phyloP scores from a whole-genome alignment of 208 protist species.

The Wallacemonas sp. region DNA sequence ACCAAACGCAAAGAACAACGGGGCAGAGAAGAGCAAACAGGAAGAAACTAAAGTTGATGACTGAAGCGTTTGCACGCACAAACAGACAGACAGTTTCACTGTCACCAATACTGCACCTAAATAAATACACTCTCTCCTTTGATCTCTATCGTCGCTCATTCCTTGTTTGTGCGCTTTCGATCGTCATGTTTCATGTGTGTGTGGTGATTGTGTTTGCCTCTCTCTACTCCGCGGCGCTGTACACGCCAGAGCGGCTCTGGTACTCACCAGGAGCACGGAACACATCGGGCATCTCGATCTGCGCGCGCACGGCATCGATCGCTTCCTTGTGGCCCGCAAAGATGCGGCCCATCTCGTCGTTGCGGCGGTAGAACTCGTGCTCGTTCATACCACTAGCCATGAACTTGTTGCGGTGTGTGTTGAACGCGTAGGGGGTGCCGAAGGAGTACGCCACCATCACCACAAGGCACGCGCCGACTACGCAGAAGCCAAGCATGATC shows the following conservation, averaged over 20 bases:
- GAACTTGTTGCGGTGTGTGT: conserved; percentile 58
- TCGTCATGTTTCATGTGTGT: no score
- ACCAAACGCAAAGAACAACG: no score
- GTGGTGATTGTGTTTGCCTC: no score
- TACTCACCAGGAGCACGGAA: conserved; percentile 60
- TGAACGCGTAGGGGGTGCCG: conserved; percentile 51
- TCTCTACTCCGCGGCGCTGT: conserved; percentile 13
- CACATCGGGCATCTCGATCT: conserved; percentile 53
- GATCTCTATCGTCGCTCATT: no score
- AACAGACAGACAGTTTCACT: no score
- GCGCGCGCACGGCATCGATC: conserved; percentile 61
- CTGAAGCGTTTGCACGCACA: no score
- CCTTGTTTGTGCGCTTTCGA: no score
- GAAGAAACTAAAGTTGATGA: neutral
- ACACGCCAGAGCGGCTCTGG: conserved; percentile 54
- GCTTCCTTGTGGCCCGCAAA: conserved; percentile 67
- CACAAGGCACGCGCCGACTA: neutral
- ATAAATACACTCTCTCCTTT: no score
- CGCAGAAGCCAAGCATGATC: conserved; percentile 31
- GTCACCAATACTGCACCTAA: no score
- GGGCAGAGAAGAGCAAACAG: no score
- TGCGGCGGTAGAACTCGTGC: conserved; percentile 79
- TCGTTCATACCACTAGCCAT: conserved; percentile 58
- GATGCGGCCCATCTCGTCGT: conserved; percentile 72
- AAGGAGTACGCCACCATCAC: conserved; percentile 30